Percentiles rank a stretch among this genome's conserved stretches.
Evolutionary conservation across 768 basidiomycete species (phyloP).

Genomic region (Imleria badia): DNA sequence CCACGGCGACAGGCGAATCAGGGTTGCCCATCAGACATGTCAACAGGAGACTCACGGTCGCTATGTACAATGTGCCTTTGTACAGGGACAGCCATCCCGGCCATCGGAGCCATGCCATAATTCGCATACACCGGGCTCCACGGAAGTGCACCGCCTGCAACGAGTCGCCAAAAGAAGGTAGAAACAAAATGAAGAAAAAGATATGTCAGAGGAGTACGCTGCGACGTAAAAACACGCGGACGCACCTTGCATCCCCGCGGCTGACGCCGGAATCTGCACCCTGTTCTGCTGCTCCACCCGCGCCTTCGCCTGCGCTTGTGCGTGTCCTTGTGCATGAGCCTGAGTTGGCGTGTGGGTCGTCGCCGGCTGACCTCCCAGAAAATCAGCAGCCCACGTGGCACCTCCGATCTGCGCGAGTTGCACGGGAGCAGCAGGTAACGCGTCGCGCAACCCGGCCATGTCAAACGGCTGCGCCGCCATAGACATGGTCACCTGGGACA

Average conservation of each 20-base stretch:
- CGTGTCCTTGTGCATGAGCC: slow-evolving; percentile 10
- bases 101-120: slow-evolving; percentile 41
- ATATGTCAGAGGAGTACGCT: slow-evolving; percentile 3
- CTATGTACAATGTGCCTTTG: slow-evolving; percentile 31
- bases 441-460: slow-evolving; percentile 41
- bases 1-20: not conserved
- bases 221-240: not conserved
- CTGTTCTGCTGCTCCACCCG: slow-evolving; percentile 15
- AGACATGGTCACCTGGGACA: slow-evolving; percentile 13
- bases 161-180: not conserved
- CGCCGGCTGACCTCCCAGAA: slow-evolving; percentile 38
- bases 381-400: slow-evolving; percentile 64
- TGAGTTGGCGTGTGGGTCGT: not conserved
- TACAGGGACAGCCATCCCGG: slow-evolving; percentile 25
- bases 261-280: slow-evolving; percentile 1
- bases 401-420: slow-evolving; percentile 21
- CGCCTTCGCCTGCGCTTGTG: slow-evolving; percentile 2
- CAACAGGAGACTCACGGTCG: slow-evolving; percentile 42
- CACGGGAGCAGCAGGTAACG: slow-evolving; percentile 17
- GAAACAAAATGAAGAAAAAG: not conserved
- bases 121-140: slow-evolving; percentile 41
- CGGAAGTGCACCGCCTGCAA: slow-evolving; percentile 36
- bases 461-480: slow-evolving; percentile 50
- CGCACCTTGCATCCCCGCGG: slow-evolving; percentile 19
- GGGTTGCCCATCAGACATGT: not conserved